Conservation (phyloP, 352 stramenopile genomes). For the Achlya hypogyna region DNA sequence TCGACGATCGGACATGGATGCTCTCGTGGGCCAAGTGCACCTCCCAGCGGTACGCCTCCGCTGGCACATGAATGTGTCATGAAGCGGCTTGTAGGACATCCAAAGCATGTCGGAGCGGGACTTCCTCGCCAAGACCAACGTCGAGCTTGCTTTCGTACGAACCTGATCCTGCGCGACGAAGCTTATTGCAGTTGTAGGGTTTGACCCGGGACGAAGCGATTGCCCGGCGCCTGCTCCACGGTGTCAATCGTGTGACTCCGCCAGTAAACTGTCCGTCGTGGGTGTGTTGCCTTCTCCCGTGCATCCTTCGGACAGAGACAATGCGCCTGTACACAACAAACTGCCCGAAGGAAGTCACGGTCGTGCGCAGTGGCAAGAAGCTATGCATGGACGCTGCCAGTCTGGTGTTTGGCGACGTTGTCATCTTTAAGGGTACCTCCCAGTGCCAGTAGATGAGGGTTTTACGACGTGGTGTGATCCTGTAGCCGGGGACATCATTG, state of each 20-base stretch:
- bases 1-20: slow-evolving; percentile 9
- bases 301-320: slow-evolving; percentile 81
- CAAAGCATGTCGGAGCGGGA: slow-evolving; percentile 20
- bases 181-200: slow-evolving; percentile 21
- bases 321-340: slow-evolving; percentile 86
- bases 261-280: slow-evolving; percentile 90
- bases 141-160: slow-evolving; percentile 19
- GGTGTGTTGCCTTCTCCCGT: slow-evolving; percentile 91
- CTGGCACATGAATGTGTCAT: neutral
- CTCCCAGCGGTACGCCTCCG: slow-evolving; percentile 18
- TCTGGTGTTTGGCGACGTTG: slow-evolving; percentile 88
- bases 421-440: slow-evolving; percentile 61
- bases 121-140: slow-evolving; percentile 21
- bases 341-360: slow-evolving; percentile 84
- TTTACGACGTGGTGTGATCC: neutral
- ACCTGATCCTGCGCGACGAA: too few relatives aligned
- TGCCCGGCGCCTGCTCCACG: slow-evolving; percentile 50
- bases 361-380: slow-evolving; percentile 65
- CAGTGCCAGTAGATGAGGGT: neutral
- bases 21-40: slow-evolving; percentile 18
- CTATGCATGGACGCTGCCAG: slow-evolving; percentile 87
- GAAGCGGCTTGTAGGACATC: slow-evolving; percentile 5
- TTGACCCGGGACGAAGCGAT: slow-evolving; percentile 70
- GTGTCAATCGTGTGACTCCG: slow-evolving; percentile 83
- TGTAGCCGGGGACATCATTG: slow-evolving; percentile 73